Evolutionary conservation across 2,329 filamentous ascomycete genomes (phyloP), one percentile per base, ranked within the genome.

Genomic region (Cladophialophora psammophila): DNA sequence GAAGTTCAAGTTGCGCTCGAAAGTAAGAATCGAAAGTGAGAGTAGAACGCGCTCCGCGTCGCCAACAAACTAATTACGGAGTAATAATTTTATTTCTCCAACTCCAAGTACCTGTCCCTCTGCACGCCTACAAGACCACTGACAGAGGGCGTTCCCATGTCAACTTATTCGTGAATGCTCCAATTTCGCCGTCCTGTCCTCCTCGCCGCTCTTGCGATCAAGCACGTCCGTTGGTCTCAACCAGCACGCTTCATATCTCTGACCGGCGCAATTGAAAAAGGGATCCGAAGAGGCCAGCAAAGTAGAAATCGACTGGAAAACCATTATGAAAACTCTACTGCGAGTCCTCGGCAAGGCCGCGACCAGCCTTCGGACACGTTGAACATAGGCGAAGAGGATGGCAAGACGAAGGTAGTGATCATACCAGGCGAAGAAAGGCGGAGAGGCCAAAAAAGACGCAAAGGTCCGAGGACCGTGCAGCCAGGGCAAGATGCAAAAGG

Each of bases 201-300:
- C 10, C 72, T 69, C 12, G 55, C 31, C n/a, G 42, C 26, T 50
- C n/a, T 58, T 18, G 10, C 60, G 61, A 38, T 67, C 72, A 20
- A 55, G 58, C 13, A n/a, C 32, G 26, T 13, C 15, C 38, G 9
- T 26, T 36, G 15, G 52, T 6, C 31, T 36, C 48, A 36, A 26
- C n/a, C 32, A 20, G 50, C 35, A 40, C 82, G 84, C 67, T 74
- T 80, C 74, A 84, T 85, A 26, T 89, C 88, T 50, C 83, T 92
- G 48, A 86, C 83, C 67, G 90, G 90, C 9, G 90, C 90, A 52
- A 93, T 93, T 74, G 86, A 88, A 71, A 83, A 85, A 54, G 90
- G 90, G 13, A 82, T 92, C 63, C 86, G 88, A 71, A 83, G 74
- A 72, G 76, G 53, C 31, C 65, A 70, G 58, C 60, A 64, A 31